Base-by-base conservation (phyloP, 2,329 filamentous ascomycete species). In the Alternaria sp. region DNA sequence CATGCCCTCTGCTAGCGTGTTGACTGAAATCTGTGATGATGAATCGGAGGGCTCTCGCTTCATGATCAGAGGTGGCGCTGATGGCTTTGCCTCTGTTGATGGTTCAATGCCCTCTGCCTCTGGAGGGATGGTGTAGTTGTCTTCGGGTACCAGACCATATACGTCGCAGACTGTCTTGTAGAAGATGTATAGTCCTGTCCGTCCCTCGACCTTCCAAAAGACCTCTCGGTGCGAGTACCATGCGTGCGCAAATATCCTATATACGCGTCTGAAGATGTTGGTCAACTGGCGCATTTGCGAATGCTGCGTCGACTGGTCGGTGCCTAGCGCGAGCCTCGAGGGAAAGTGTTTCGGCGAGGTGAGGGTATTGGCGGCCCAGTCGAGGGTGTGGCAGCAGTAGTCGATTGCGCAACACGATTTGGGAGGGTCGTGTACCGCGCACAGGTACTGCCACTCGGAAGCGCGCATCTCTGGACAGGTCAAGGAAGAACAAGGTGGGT, bases 391-490 rank as follows among this genome's bases (percentile, higher is more conserved):
- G 78, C 94, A 98, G 85, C 94, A 97, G 82, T 99, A 99, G 81
- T 99, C 95, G 75, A 99, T 97, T 53, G 95, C 95, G 80, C 94
- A 97, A 83, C 95, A 99, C 72, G 91, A 92, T 82, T 98, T 98
- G 50, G 95, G 95, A 51, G 93, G 91, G 76, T 98, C 94, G 78
- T 99, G 95, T 3, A 98, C 95, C 52, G 95, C 95, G 82, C 95
- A 99, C 49, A 99, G 88, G 75, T 98, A 99, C 81, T 99, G 95
- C 95, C 95, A 99, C 83, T 99, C 94, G 30, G 92, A 95, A 3
- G 95, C 95, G 75, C 95, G 93, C 95, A 99, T 99, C 81, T 99
- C 95, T 32, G 94, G 93, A 74, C 95, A 99, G 2, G 95, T 97
- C 65, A 86, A 85, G 14, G 92, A 87, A 61, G 93, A 97, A 82